phyloP scores from a whole-genome alignment of 1,284 basidiomycete species.

The Lentinula novae-zelandiae region DNA sequence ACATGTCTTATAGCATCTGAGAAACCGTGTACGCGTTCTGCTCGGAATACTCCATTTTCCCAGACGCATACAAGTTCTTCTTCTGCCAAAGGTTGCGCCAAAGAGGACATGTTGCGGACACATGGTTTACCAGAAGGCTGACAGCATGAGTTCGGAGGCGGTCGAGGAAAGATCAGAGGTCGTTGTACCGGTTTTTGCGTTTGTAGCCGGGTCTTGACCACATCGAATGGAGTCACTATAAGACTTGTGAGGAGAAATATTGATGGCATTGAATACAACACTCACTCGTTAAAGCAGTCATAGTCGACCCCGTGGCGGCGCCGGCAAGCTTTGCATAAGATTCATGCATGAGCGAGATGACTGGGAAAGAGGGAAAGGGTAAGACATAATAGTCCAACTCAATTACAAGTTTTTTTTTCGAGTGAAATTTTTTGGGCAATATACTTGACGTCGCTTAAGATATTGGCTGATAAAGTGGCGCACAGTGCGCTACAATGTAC shows the following conservation, averaged over 20 bases:
- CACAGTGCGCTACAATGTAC: too few relatives aligned
- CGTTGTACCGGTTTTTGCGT: constrained; percentile 60
- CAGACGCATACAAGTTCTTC: constrained; percentile 70
- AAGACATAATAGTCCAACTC: too few relatives aligned
- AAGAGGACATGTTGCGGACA: constrained; percentile 74
- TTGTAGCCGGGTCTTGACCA: constrained; percentile 90
- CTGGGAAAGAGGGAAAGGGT: background rate
- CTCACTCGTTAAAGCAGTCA: constrained; percentile 83
- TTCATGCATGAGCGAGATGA: constrained; percentile 51
- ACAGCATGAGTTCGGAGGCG: constrained; percentile 59
- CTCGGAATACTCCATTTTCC: constrained; percentile 65
- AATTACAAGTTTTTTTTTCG: too few relatives aligned
- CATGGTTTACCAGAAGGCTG: constrained; percentile 59
- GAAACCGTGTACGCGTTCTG: constrained; percentile 76
- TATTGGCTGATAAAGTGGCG: too few relatives aligned
- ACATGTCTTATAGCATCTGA: constrained; percentile 79
- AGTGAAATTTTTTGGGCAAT: too few relatives aligned
- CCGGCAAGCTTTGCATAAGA: constrained; percentile 79
- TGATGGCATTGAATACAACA: constrained; percentile 16
- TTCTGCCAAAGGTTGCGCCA: constrained; percentile 47
- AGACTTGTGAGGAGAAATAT: constrained; percentile 11
- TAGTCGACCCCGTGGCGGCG: constrained; percentile 74
- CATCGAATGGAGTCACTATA: constrained; percentile 92
- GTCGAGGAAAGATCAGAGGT: constrained; percentile 43
- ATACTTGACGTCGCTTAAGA: too few relatives aligned